Conservation (phyloP, 139 green algal species). For the Deuterostichococcus epilithicus region DNA sequence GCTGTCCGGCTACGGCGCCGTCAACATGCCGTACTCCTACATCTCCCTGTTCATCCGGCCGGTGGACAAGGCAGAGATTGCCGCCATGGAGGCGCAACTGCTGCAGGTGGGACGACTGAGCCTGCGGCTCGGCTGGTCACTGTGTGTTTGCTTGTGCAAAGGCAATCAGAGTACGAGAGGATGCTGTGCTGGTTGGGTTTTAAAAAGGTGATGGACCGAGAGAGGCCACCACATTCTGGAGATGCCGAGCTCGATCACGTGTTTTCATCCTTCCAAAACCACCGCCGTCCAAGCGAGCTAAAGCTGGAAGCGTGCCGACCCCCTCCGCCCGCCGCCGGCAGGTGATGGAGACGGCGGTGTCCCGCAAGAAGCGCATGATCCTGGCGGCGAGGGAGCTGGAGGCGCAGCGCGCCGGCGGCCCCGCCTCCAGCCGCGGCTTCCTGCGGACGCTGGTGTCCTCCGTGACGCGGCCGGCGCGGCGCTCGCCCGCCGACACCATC, state of each 20-base stretch:
- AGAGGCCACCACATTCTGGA: too few relatives aligned
- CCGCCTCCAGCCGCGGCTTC: constrained; percentile 9
- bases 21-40: constrained; percentile 91
- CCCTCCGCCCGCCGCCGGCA: too few relatives aligned
- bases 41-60: constrained; percentile 85
- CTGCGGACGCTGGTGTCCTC: constrained; percentile 39
- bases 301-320: too few relatives aligned
- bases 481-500: constrained; percentile 33
- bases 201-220: too few relatives aligned
- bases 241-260: too few relatives aligned
- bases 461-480: constrained; percentile 28
- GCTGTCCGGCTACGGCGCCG: constrained; percentile 86
- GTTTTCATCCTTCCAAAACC: too few relatives aligned
- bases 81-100: constrained; percentile 75
- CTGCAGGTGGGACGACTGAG: constrained; percentile 47
- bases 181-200: too few relatives aligned
- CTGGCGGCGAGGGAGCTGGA: constrained; percentile 39
- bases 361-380: constrained; percentile 63
- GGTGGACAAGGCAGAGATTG: constrained; percentile 70
- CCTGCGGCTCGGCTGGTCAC: too few relatives aligned
- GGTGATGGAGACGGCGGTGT: constrained; percentile 44
- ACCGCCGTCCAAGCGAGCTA: too few relatives aligned
- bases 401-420: not conserved
- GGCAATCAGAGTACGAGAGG: too few relatives aligned
- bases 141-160: too few relatives aligned